Base-by-base conservation (phyloP, 2,329 filamentous ascomycete species). In the Exophiala viscosa region DNA sequence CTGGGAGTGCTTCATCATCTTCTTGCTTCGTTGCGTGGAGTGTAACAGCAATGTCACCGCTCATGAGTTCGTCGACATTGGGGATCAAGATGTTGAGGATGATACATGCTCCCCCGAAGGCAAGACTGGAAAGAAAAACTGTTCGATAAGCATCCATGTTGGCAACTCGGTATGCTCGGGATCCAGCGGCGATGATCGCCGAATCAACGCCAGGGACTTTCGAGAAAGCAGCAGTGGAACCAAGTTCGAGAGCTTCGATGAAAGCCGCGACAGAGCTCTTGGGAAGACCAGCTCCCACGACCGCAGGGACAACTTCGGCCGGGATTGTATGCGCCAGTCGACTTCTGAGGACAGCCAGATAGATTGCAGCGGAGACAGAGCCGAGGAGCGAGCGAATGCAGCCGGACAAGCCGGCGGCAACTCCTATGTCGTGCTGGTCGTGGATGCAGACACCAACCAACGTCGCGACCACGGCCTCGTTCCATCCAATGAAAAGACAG, bases 111-210 rank as follows among this genome's bases (percentile, higher is more conserved):
- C 32, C 58, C 10, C 53, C 56, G 20, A 60, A 60, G 2, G 50
- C 52, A 13, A 60, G 33, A 28, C 38, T 47, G 34, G 57, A 18
- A 28, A 64, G 39, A 54, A 52, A 78, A 1, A 78, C 74, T 2
- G 70, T 69, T 48, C 66, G 64, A 62, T 76, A 76, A 3, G 71
- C 70, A 13, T 67, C 52, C 7, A 66, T 60, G 59, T 77, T 75
- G 14, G 73, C 72, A 11, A 63, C 64, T 55, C 71, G 67, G 17
- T 71, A 58, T 4, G 57, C 40, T 4, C 70, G 70, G 1, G 75
- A 65, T 9, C 73, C 73, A 5, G 71, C 70, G 0, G 52, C 55
- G 0, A 64, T 63, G 11, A 69, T 69, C 3, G 70, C 72, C 0
- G 67, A 61, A 0, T 59, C 59, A 9, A 75, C 71, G 44, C 23